Evolutionary conservation across 1,284 basidiomycete species (phyloP).

Genomic region (Ceratobasidium sp.): DNA sequence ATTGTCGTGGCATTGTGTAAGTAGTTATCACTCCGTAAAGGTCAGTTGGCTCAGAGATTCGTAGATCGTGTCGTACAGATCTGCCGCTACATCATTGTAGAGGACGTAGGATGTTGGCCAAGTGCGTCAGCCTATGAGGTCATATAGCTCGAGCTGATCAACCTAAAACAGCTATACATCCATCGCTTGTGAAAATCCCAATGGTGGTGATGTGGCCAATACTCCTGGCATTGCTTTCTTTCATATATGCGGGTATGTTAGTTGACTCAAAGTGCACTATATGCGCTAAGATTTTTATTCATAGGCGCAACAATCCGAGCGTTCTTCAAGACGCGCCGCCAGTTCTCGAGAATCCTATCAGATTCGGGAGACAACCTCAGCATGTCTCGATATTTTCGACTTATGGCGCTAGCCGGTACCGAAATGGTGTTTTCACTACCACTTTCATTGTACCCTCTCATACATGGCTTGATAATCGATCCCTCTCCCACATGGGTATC

Average conservation of each 20-base stretch:
- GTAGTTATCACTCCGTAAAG: slow-evolving; percentile 49
- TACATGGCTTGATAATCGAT: slow-evolving; percentile 53
- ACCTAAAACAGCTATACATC: not conserved
- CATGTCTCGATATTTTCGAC: slow-evolving; percentile 35
- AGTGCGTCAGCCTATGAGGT: not conserved
- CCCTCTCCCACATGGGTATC: slow-evolving; percentile 61
- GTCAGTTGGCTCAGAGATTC: slow-evolving; percentile 29
- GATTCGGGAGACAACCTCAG: slow-evolving; percentile 21
- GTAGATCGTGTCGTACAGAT: slow-evolving; percentile 46
- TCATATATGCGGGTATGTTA: slow-evolving; percentile 24
- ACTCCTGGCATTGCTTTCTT: not conserved
- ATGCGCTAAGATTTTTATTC: not conserved
- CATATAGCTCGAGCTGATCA: not conserved
- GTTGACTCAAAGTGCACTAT: too few relatives aligned
- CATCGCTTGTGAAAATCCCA: not conserved
- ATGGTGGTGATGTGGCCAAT: slow-evolving; percentile 23
- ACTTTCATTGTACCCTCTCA: slow-evolving; percentile 1
- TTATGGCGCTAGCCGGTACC: slow-evolving; percentile 28
- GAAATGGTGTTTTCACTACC: slow-evolving; percentile 24
- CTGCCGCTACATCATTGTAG: slow-evolving; percentile 46
- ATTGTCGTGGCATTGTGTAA: slow-evolving; percentile 66
- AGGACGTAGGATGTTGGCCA: slow-evolving; percentile 48
- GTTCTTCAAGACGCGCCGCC: slow-evolving; percentile 41
- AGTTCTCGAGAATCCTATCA: slow-evolving; percentile 27
- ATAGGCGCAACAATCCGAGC: slow-evolving; percentile 42